A percentile compares a stretch with the other conserved stretches of the same genome.
phyloP scores from a whole-genome alignment of 2,329 filamentous ascomycete genomes.

The Dothistroma pini region DNA sequence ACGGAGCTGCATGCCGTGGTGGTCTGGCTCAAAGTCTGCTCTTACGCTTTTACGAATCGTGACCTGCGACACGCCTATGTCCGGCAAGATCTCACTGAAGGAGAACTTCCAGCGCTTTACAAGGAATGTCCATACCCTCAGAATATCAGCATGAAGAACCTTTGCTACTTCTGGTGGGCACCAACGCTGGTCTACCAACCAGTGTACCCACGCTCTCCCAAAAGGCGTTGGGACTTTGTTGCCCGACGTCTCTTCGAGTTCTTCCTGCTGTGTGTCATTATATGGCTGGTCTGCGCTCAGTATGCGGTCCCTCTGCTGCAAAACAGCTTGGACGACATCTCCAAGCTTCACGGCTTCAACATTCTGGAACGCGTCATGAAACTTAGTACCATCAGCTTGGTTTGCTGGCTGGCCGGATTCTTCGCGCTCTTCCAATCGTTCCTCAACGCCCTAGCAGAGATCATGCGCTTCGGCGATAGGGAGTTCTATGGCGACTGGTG shows the following conservation, averaged over 20 bases:
- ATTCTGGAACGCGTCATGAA: slow-evolving; percentile 91
- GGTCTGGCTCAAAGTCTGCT: slow-evolving; percentile 93
- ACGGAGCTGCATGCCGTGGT: slow-evolving; percentile 90
- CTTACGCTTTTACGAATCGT: slow-evolving; percentile 94
- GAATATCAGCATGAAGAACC: slow-evolving; percentile 84
- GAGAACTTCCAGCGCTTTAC: slow-evolving; percentile 78
- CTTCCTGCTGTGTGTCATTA: slow-evolving; percentile 66
- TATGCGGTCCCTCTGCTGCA: slow-evolving; percentile 86
- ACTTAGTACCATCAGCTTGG: slow-evolving; percentile 86
- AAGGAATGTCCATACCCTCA: slow-evolving; percentile 77
- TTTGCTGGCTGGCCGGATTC: slow-evolving; percentile 97
- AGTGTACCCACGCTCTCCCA: slow-evolving; percentile 80
- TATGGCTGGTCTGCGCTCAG: slow-evolving; percentile 93
- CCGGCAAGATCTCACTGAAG: slow-evolving; percentile 62
- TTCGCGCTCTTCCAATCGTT: slow-evolving; percentile 94
- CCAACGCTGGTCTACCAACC: slow-evolving; percentile 96
- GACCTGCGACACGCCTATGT: slow-evolving; percentile 89
- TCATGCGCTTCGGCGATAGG: slow-evolving; percentile 85
- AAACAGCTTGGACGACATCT: slow-evolving; percentile 87
- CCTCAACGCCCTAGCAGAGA: slow-evolving; percentile 84
- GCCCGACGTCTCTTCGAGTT: slow-evolving; percentile 76
- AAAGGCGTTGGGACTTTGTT: slow-evolving; percentile 84
- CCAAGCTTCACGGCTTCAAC: slow-evolving; percentile 70
- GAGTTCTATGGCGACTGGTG: slow-evolving; percentile 98
- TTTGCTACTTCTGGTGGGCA: slow-evolving; percentile 97